phyloP scores from a whole-genome alignment of 2,329 filamentous ascomycete genomes.

The Albophoma yamanashiensis region DNA sequence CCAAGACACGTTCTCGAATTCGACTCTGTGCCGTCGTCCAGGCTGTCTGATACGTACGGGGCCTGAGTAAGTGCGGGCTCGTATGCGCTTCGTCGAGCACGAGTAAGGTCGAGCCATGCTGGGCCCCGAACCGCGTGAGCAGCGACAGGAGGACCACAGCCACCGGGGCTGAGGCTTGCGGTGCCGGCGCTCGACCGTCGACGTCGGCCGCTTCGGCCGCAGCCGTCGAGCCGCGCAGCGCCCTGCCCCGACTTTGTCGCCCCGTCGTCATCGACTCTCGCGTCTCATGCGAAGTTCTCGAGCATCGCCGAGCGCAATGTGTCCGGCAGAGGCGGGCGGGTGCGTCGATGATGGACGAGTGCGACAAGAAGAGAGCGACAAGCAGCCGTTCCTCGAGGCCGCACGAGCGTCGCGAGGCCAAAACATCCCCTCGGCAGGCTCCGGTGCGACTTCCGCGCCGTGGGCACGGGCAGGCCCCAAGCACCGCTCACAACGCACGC shows the following conservation, averaged over 20 bases:
- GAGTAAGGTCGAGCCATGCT: not conserved
- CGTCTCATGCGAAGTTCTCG: not conserved
- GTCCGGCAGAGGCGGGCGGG: not conserved
- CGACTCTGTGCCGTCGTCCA: not conserved
- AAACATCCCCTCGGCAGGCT: not conserved
- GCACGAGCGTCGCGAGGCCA: not conserved
- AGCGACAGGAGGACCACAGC: not conserved
- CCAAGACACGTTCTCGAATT: too few species aligned
- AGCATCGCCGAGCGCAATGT: not conserved
- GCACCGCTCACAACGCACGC: conserved; percentile 1
- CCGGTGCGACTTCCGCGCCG: not conserved
- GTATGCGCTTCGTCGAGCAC: not conserved
- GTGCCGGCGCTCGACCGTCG: not conserved
- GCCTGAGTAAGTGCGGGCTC: not conserved
- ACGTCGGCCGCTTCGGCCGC: not conserved
- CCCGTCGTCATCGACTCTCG: not conserved
- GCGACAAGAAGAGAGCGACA: not conserved
- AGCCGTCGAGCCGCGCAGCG: not conserved
- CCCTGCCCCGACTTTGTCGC: not conserved
- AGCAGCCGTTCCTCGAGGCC: not conserved
- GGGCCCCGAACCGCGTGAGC: not conserved
- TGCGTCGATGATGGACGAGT: not conserved
- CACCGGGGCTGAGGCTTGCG: not conserved
- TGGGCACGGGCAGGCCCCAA: not conserved
- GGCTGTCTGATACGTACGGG: not conserved